Percentiles rank a stretch among this genome's conserved stretches.
phyloP scores from a whole-genome alignment of 2,329 filamentous ascomycete species.

The Dactylellina cionopaga region DNA sequence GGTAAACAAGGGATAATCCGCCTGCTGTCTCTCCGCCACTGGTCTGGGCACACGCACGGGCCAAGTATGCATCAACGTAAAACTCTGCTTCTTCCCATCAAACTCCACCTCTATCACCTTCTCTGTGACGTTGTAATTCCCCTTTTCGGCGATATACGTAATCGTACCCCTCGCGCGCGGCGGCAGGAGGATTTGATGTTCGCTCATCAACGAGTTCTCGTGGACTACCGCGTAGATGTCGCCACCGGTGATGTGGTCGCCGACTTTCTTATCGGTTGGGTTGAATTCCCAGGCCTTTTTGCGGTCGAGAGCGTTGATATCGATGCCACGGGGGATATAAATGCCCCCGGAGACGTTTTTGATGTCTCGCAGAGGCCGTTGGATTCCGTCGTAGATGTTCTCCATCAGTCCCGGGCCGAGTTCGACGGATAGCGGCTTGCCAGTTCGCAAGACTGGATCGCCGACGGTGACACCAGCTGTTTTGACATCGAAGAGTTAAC shows the following conservation, averaged over 20 bases:
- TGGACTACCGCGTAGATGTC: constrained; percentile 95
- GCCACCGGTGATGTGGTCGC: constrained; percentile 95
- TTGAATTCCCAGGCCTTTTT: constrained; percentile 96
- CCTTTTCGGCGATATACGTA: constrained; percentile 87
- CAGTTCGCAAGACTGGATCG: constrained; percentile 87
- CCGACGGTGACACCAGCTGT: constrained; percentile 92
- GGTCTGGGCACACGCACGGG: constrained; percentile 95
- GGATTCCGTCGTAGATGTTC: constrained; percentile 99
- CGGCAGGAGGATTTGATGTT: constrained; percentile 92
- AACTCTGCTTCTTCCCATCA: constrained; percentile 92
- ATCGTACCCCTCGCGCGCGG: constrained; percentile 91
- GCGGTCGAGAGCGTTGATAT: constrained; percentile 86
- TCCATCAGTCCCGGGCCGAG: constrained; percentile 96
- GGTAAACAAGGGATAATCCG: constrained; percentile 90
- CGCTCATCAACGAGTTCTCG: constrained; percentile 93
- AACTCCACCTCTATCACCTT: constrained; percentile 97
- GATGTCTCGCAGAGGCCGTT: constrained; percentile 90
- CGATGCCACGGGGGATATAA: constrained; percentile 95
- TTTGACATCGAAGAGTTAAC: too few species aligned
- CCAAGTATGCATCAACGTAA: constrained; percentile 99
- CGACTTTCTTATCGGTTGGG: constrained; percentile 83
- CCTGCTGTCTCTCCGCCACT: constrained; percentile 88
- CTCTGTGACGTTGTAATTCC: constrained; percentile 91
- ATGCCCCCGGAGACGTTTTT: constrained; percentile 81
- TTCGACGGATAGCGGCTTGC: constrained; percentile 96